A percentile compares a stretch with the other conserved stretches of the same genome.
Conservation (phyloP, 164 flowering plant genomes). For the Nymphaea colorata region DNA sequence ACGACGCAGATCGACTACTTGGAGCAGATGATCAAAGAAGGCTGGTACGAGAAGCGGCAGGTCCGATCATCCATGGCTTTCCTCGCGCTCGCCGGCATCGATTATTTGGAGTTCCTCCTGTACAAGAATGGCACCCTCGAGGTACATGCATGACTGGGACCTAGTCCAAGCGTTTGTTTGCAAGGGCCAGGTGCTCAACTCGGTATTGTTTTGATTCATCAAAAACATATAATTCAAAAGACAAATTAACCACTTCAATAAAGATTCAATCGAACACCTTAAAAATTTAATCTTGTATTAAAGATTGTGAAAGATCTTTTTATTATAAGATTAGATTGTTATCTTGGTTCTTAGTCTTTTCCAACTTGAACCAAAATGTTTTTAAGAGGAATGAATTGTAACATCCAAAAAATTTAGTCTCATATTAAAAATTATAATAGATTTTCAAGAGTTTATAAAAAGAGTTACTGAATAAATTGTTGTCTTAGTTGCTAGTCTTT, state of each 20-base stretch:
- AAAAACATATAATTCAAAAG: neutral
- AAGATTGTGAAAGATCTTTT: neutral
- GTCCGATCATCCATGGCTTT: slow-evolving; percentile 41
- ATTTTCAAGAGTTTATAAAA: too few relatives aligned
- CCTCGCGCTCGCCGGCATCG: slow-evolving; percentile 56
- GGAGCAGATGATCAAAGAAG: neutral
- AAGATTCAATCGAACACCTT: neutral
- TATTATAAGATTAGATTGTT: too few relatives aligned
- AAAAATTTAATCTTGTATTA: neutral
- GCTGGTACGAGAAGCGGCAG: slow-evolving; percentile 22
- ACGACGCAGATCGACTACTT: slow-evolving; percentile 44
- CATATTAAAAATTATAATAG: too few relatives aligned
- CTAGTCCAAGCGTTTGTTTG: too few relatives aligned
- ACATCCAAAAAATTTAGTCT: too few relatives aligned
- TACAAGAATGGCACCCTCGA: neutral
- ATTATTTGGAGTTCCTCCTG: slow-evolving; percentile 18
- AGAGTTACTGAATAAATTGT: too few relatives aligned
- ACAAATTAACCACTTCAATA: neutral
- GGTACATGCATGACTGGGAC: neutral
- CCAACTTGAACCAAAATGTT: too few relatives aligned
- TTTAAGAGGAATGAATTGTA: too few relatives aligned
- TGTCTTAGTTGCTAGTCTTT: too few relatives aligned
- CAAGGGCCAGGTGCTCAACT: neutral
- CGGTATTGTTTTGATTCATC: neutral
- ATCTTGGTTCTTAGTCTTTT: too few relatives aligned